Evolutionary conservation across 169 alveolate genomes (phyloP), one percentile per base, ranked within the genome.

Genomic region (Cryptosporidium baileyi): DNA sequence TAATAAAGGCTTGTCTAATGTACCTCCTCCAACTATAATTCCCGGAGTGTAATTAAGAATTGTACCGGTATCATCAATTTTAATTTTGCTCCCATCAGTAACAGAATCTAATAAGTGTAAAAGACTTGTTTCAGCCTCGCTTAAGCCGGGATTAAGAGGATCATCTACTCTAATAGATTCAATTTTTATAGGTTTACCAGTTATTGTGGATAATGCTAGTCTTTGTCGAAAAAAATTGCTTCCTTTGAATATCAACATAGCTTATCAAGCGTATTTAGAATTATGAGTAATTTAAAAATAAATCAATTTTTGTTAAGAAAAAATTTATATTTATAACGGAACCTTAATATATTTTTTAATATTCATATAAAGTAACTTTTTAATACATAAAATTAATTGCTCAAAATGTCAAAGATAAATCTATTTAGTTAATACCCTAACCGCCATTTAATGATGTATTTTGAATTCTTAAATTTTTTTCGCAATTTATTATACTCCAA

Each of bases 51-150:
- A 91, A 3, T 88, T 90, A 36, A 95, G 63, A 59, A 82, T 80
- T 17, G 98, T 94, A 32, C 97, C 97, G 49, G 96, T 91, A 59
- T 93, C 92, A 82, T 91, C 91, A 30, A 95, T 91, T 24, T 92
- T 80, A 30, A 95, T 89, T 59, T 63, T 79, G 36, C 93, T 74
- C 28, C 97, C 97, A 67, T 90, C 93, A 7, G 96, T 92, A 26
- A 95, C 81, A 79, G 74, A 80, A 57, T 93, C 93, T 7, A 94
- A 80, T 45, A 95, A 89, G 28, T 93, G 88, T 36, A 94, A 88
- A 47, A 94, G 89, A 36, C 80, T 67, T 24, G 94, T 88, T 85
- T 95, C 98, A 67, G 81, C 82, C 47, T 89, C 93, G 26, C 89
- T 82, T 67, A 95, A 81, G 19, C 98, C 98, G 0, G 96, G 97